Conservation (phyloP, 148 eudicot genomes). For the Arctostaphylos glauca region DNA sequence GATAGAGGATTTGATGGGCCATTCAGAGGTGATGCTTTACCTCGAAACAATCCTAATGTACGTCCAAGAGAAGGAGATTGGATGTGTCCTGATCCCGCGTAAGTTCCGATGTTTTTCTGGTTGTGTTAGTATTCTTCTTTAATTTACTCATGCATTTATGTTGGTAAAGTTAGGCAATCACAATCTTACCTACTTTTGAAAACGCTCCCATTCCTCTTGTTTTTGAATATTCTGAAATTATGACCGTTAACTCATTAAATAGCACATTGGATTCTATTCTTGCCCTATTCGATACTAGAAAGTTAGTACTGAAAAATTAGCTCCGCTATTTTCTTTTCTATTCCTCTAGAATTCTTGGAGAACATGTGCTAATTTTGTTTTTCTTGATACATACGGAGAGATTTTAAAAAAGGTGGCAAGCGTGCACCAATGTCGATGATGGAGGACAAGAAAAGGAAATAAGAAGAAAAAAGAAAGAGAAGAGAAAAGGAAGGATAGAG, state of each 20-base stretch:
- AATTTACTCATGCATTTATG: background rate
- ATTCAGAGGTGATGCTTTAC: conserved; percentile 49
- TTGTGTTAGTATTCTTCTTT: background rate
- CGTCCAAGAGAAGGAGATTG: conserved; percentile 97
- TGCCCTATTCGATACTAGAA: background rate
- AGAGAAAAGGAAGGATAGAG: background rate
- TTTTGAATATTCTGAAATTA: background rate
- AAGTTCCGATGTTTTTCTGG: conserved; percentile 26
- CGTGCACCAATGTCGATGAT: background rate
- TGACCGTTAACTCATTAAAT: background rate
- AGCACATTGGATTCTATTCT: background rate
- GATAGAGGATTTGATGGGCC: conserved; percentile 64
- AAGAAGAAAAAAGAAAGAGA: no score
- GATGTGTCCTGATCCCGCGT: conserved; percentile 80
- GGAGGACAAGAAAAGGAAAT: background rate
- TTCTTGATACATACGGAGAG: background rate
- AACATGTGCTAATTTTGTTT: background rate
- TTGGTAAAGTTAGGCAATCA: background rate
- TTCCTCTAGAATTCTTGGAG: background rate
- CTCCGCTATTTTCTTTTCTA: background rate
- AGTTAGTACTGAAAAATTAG: background rate
- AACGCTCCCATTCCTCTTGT: background rate
- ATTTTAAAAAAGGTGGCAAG: background rate
- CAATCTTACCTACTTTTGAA: background rate
- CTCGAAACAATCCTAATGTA: conserved; percentile 72